Evolutionary conservation across 2,329 filamentous ascomycete genomes (phyloP).

Genomic region (Arthrinium phaeospermum): DNA sequence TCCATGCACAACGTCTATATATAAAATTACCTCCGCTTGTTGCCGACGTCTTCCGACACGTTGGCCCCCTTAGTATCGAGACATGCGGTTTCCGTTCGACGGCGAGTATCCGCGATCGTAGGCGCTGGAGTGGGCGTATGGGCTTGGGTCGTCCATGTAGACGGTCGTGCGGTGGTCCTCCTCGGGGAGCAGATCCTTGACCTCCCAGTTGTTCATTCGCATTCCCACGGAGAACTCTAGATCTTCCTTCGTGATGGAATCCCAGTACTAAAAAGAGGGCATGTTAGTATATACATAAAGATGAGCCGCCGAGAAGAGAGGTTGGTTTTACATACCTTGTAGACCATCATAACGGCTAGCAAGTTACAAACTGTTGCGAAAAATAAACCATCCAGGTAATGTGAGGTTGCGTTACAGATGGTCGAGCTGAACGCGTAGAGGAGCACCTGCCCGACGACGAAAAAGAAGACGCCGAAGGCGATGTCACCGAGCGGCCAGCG

Average conservation of each 20-base stretch:
- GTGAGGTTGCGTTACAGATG: constrained; percentile 83
- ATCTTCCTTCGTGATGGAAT: constrained; percentile 97
- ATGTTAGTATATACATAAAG: constrained; percentile 21
- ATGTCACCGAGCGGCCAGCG: constrained; percentile 96
- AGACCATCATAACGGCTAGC: constrained; percentile 98
- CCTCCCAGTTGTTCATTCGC: constrained; percentile 96
- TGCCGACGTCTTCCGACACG: too few species aligned
- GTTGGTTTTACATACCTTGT: constrained; percentile 70
- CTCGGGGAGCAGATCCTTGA: constrained; percentile 87
- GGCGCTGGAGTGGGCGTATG: constrained; percentile 52
- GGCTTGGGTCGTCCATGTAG: constrained; percentile 73
- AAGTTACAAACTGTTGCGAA: constrained; percentile 94
- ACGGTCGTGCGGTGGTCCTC: constrained; percentile 77
- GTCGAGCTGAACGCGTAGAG: constrained; percentile 87
- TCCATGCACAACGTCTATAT: background rate
- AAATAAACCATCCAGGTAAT: constrained; percentile 94
- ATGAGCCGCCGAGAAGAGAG: background rate
- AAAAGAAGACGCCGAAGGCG: constrained; percentile 86
- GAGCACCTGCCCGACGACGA: constrained; percentile 89
- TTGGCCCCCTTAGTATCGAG: constrained; percentile 36
- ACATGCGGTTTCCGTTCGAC: constrained; percentile 34
- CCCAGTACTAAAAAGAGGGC: constrained; percentile 81
- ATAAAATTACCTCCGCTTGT: background rate
- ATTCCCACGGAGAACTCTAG: constrained; percentile 97
- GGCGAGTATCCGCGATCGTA: constrained; percentile 59